Evolutionary conservation across 139 green algal species (phyloP).

Genomic region (Micractinium conductrix): DNA sequence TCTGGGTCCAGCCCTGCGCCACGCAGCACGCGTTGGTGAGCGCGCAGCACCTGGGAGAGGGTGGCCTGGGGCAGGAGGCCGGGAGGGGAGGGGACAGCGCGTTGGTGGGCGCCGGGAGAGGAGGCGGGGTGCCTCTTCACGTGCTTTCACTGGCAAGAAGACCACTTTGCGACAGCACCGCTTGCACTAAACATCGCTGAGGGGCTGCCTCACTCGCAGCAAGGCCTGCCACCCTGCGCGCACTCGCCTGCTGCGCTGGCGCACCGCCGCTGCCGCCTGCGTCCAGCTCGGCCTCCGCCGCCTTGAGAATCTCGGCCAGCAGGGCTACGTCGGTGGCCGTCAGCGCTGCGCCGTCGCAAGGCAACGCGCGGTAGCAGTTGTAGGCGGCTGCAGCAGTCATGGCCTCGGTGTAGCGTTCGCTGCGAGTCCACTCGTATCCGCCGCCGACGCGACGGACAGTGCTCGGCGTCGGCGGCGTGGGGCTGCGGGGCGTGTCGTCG

Average conservation of each 20-base stretch:
- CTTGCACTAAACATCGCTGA: too few species aligned
- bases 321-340: background rate
- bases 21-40: conserved; percentile 1
- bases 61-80: background rate
- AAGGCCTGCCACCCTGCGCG: background rate
- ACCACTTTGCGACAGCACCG: too few species aligned
- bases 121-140: background rate
- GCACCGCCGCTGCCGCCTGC: background rate
- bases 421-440: background rate
- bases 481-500: background rate
- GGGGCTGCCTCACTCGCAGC: too few species aligned
- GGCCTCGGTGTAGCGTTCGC: background rate
- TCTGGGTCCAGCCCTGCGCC: background rate
- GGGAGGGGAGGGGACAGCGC: background rate
- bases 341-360: background rate
- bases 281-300: background rate
- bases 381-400: background rate
- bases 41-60: conserved; percentile 13
- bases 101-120: background rate
- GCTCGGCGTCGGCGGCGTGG: background rate
- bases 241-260: background rate
- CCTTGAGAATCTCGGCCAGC: background rate
- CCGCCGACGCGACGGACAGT: background rate
- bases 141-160: too few species aligned
- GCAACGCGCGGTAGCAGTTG: background rate